Percentiles rank a stretch among this genome's conserved stretches.
Evolutionary conservation across 306 rosid genomes (phyloP).

Genomic region (Alnus glutinosa): DNA sequence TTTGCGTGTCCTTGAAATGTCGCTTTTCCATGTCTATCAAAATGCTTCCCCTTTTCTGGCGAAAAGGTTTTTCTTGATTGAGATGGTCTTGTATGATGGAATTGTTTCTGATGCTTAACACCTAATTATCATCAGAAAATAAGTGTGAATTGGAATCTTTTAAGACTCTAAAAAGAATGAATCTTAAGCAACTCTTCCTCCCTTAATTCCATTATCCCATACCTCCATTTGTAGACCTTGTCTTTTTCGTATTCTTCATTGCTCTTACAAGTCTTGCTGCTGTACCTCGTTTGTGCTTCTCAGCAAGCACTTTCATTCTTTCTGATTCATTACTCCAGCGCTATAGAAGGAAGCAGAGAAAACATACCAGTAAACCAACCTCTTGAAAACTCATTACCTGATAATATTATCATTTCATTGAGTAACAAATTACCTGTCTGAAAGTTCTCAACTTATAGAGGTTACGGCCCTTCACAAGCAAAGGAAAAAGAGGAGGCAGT

Average conservation of each 20-base stretch:
- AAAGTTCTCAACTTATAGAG: constrained; percentile 72
- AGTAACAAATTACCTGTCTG: constrained; percentile 53
- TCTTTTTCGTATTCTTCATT: constrained; percentile 43
- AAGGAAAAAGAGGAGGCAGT: constrained; percentile 57
- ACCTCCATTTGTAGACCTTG: constrained; percentile 39
- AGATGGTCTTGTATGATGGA: constrained; percentile 31
- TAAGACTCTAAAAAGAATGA: constrained; percentile 16
- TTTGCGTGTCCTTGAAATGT: background rate
- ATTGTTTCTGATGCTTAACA: constrained; percentile 35
- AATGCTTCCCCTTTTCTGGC: constrained; percentile 31
- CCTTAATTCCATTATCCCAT: constrained; percentile 15
- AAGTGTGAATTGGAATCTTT: background rate
- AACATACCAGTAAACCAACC: constrained; percentile 26
- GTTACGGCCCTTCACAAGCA: constrained; percentile 86
- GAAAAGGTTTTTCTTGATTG: constrained; percentile 32
- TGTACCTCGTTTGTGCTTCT: constrained; percentile 75
- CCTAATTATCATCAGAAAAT: constrained; percentile 33
- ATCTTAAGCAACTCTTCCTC: constrained; percentile 4
- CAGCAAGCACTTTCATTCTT: constrained; percentile 62
- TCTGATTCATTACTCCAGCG: constrained; percentile 72
- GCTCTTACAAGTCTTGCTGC: constrained; percentile 65
- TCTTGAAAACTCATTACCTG: background rate
- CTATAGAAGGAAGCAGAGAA: constrained; percentile 35
- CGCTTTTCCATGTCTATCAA: constrained; percentile 27
- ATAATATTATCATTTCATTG: background rate